These are phyloP conservation scores for Dentipellis sp. DNA, from an alignment of 768 basidiomycete species.

Conservation along the genomic window DNA sequence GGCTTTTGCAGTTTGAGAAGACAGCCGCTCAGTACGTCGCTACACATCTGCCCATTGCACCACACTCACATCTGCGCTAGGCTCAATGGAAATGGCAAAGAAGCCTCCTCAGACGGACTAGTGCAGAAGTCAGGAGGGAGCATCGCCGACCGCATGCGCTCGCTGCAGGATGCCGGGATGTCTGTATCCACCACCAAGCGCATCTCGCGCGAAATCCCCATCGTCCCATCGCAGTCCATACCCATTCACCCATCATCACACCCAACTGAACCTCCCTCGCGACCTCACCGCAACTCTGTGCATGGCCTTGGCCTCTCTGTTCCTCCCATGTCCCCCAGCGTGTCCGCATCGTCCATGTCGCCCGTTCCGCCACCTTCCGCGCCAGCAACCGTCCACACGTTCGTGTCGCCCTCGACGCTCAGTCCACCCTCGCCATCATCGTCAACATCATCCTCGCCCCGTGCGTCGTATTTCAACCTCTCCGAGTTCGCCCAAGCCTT, in stretches of 20 bases:
- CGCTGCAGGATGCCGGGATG: conserved; percentile 66
- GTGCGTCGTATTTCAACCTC: conserved; percentile 29
- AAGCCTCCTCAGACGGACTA: conserved; percentile 6
- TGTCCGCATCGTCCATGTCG: conserved; percentile 18
- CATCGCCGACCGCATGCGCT: conserved; percentile 75
- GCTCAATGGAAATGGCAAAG: conserved; percentile 8
- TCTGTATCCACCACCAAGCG: conserved; percentile 42
- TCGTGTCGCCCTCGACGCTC: conserved; percentile 62
- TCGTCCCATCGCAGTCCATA: conserved; percentile 21
- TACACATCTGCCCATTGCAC: neutral
- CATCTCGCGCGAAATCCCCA: conserved; percentile 42
- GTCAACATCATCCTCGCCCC: conserved; percentile 58
- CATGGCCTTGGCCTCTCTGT: conserved; percentile 13
- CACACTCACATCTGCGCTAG: conserved; percentile 1
- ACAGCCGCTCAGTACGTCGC: conserved; percentile 21
- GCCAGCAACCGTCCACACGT: conserved; percentile 29
- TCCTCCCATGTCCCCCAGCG: conserved; percentile 15
- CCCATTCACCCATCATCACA: conserved; percentile 19
- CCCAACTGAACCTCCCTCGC: conserved; percentile 18
- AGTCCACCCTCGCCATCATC: conserved; percentile 73
- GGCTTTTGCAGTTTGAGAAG: conserved; percentile 36
- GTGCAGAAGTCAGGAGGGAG: conserved; percentile 41
- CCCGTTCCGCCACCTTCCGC: conserved; percentile 21
- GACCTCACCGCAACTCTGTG: conserved; percentile 13
- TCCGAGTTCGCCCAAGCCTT: conserved; percentile 59